Percentiles rank a stretch among this genome's conserved stretches.
Conservation (phyloP, 2,329 filamentous ascomycete species). For the Pseudonectria foliicola region DNA sequence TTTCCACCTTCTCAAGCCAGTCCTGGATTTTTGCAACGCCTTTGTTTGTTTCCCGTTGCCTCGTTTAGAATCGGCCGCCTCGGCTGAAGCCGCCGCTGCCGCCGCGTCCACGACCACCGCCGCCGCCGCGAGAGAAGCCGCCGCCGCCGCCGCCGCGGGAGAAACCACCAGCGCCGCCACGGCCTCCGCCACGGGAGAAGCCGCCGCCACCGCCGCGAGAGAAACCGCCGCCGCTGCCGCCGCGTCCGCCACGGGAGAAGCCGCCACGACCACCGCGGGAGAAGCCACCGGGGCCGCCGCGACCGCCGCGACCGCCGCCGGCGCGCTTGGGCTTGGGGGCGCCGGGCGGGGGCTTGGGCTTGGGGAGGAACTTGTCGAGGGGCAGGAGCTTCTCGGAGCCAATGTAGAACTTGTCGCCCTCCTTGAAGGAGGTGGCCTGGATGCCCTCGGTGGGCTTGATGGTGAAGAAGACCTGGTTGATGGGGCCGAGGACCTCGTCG, state of each 20-base stretch:
- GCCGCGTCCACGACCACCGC: conserved; percentile 12
- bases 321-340: conserved; percentile 58
- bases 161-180: conserved; percentile 16
- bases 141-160: conserved; percentile 16
- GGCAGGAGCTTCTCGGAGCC: conserved; percentile 90
- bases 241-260: conserved; percentile 24
- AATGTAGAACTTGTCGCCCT: conserved; percentile 96
- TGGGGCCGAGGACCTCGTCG: conserved; percentile 93
- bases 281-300: conserved; percentile 31
- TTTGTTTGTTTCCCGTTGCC: too few relatives aligned
- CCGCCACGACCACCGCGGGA: conserved; percentile 28
- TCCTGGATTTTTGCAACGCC: too few relatives aligned
- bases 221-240: conserved; percentile 27
- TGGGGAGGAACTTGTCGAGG: conserved; percentile 92
- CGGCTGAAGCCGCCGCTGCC: conserved; percentile 17
- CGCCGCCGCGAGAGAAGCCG: conserved; percentile 6
- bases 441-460: conserved; percentile 97
- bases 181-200: conserved; percentile 25
- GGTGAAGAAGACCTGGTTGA: conserved; percentile 98
- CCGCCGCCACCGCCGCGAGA: conserved; percentile 36
- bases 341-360: conserved; percentile 70
- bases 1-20: too few relatives aligned
- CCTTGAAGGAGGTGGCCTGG: conserved; percentile 88
- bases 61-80: too few relatives aligned
- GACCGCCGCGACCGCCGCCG: conserved; percentile 34